These are phyloP conservation scores for Pyrenochaeta sp. DNA, from an alignment of 2,329 filamentous ascomycete genomes.

Conservation along the genomic window DNA sequence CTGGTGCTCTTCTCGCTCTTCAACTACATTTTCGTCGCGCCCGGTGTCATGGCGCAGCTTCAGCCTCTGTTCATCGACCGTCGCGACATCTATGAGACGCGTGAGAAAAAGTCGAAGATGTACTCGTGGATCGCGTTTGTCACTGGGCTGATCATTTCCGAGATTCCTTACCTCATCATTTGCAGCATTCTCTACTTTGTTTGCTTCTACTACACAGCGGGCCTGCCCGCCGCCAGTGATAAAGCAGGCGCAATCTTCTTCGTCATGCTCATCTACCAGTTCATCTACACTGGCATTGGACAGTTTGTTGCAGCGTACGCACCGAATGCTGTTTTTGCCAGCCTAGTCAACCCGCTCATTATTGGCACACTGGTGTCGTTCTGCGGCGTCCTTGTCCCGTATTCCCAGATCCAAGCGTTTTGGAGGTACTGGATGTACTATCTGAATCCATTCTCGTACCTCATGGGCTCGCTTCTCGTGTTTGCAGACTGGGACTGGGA, in stretches of 20 bases:
- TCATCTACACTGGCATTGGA: slow-evolving; percentile 56
- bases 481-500: slow-evolving; percentile 50
- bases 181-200: slow-evolving; percentile 69
- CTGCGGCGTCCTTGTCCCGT: slow-evolving; percentile 67
- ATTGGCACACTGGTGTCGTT: slow-evolving; percentile 23
- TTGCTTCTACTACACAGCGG: slow-evolving; percentile 68
- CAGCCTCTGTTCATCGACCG: slow-evolving; percentile 54
- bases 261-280: slow-evolving; percentile 62
- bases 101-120: slow-evolving; percentile 68
- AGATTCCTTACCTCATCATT: slow-evolving; percentile 70
- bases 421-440: slow-evolving; percentile 62
- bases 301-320: slow-evolving; percentile 61
- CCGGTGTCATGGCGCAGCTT: slow-evolving; percentile 48
- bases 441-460: slow-evolving; percentile 52
- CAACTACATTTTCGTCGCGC: slow-evolving; percentile 51
- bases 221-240: slow-evolving; percentile 44
- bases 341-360: slow-evolving; percentile 57
- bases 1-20: slow-evolving; percentile 58
- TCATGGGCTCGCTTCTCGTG: slow-evolving; percentile 49
- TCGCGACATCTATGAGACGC: slow-evolving; percentile 61
- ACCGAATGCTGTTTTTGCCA: slow-evolving; percentile 53
- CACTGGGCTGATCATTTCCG: slow-evolving; percentile 71
- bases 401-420: slow-evolving; percentile 70
- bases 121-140: slow-evolving; percentile 78
- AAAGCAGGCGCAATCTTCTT: slow-evolving; percentile 61